Base-by-base conservation (phyloP, 768 basidiomycete species). In the Phylloporus sp. region DNA sequence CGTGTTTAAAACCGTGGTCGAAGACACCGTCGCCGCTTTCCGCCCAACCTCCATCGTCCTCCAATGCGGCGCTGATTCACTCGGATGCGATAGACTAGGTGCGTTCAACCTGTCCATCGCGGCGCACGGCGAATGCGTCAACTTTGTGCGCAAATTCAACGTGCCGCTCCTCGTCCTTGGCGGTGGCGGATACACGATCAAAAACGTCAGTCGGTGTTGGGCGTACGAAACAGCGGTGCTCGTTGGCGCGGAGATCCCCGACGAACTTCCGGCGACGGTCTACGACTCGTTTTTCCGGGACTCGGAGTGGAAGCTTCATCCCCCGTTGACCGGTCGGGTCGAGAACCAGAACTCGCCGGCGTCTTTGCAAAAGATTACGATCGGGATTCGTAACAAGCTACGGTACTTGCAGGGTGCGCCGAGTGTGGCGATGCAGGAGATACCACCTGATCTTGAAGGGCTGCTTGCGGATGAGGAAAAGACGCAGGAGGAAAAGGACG, bases 161-260 rank as follows among this genome's bases (percentile, higher is more conserved):
- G 81, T 98, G 3, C 95, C 95, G 2, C 73, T 98, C 13, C 77
- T 99, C 16, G 88, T 98, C 28, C 68, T 99, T 6, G 95, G 95
- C 36, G 95, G 95, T 2, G 95, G 95, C 4, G 95, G 95, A 1
- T 99, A 99, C 71, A 94, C 93, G 5, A 90, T 97, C 68, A 90
- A 93, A 64, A 95, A 95, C 65, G 97, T 99, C 58, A 88, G 90
- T 41, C 83, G 95, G n/a, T 99, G 95, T 66, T 99, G 95, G 95
- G 86, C 95, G 29, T 95, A 99, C 74, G 95, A 99, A 69, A 99
- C 97, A 0, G 85, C 91, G 12, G 88, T 98, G 1, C 82, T 95
- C 8, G 86, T 97, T 41, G 92, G 90, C 15, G 81, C 85, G 0
- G 71, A 79, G 32, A 80, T 99, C 26, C 87, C 93, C 0, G 87